Evolutionary conservation across 1,139 yeast species (phyloP).

Genomic region (Hansenula anomala): DNA sequence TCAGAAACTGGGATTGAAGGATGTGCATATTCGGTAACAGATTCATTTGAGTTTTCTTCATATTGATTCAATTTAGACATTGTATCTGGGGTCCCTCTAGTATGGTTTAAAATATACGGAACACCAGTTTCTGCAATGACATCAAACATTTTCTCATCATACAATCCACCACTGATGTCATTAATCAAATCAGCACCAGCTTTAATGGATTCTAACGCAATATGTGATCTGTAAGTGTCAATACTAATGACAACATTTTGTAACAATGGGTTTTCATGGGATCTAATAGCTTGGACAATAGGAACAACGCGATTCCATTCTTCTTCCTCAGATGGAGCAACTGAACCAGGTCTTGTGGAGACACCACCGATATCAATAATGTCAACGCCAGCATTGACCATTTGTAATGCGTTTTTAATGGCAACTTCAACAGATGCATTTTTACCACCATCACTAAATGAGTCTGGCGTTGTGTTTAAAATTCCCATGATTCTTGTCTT

Average conservation of each 20-base stretch:
- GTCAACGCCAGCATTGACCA: conserved; percentile 53
- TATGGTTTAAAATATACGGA: conserved; percentile 80
- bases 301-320: conserved; percentile 69
- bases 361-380: conserved; percentile 92
- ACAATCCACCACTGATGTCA: conserved; percentile 81
- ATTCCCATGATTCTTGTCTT: conserved; percentile 74
- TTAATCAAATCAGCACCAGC: conserved; percentile 91
- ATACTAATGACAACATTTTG: conserved; percentile 57
- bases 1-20: conserved; percentile 24
- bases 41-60: conserved; percentile 35
- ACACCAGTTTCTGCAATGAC: conserved; percentile 67
- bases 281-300: conserved; percentile 57
- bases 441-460: conserved; percentile 87
- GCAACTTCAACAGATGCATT: conserved; percentile 35
- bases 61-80: conserved; percentile 66
- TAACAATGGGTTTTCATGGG: conserved; percentile 30
- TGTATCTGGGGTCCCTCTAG: conserved; percentile 74
- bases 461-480: conserved; percentile 87
- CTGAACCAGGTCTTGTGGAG: conserved; percentile 82
- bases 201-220: conserved; percentile 62
- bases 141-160: conserved; percentile 59
- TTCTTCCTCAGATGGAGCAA: conserved; percentile 50
- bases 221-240: conserved; percentile 77
- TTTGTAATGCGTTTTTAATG: conserved; percentile 31
- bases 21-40: conserved; percentile 32